Evolutionary conservation across 441 rosid species (phyloP).

Genomic region (Adansonia grandidieri): DNA sequence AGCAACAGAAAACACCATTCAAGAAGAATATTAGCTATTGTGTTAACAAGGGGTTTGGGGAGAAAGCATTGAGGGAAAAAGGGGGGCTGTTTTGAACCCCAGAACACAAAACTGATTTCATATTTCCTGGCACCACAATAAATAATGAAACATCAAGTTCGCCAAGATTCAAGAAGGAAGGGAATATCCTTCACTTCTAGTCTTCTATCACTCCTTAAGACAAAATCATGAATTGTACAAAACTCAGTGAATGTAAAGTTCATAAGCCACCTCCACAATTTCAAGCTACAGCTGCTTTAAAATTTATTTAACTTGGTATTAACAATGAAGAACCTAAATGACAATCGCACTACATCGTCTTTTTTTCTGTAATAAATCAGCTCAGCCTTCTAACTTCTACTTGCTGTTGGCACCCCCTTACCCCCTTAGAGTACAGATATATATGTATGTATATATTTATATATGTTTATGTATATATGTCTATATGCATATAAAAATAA

Average conservation of each 20-base stretch:
- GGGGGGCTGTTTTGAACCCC: not conserved
- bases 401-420: no score
- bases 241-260: not conserved
- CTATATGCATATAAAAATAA: no score
- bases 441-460: no score
- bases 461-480: no score
- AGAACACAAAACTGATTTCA: slow-evolving; percentile 9
- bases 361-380: not conserved
- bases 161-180: slow-evolving; percentile 10
- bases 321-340: slow-evolving; percentile 2
- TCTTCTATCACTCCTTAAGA: not conserved
- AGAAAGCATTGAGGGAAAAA: not conserved
- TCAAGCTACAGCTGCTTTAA: not conserved
- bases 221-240: not conserved
- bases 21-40: not conserved
- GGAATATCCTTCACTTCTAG: slow-evolving; percentile 6
- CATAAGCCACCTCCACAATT: slow-evolving; percentile 1
- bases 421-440: no score
- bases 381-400: not conserved
- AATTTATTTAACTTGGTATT: slow-evolving; percentile 1
- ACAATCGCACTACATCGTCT: not conserved
- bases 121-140: not conserved
- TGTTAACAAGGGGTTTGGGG: not conserved
- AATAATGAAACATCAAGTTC: slow-evolving; percentile 10
- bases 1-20: not conserved